Percentiles rank a stretch among this genome's conserved stretches.
phyloP scores from a whole-genome alignment of 2,329 filamentous ascomycete species.

The Dryadomyces quercus-mongolicae region DNA sequence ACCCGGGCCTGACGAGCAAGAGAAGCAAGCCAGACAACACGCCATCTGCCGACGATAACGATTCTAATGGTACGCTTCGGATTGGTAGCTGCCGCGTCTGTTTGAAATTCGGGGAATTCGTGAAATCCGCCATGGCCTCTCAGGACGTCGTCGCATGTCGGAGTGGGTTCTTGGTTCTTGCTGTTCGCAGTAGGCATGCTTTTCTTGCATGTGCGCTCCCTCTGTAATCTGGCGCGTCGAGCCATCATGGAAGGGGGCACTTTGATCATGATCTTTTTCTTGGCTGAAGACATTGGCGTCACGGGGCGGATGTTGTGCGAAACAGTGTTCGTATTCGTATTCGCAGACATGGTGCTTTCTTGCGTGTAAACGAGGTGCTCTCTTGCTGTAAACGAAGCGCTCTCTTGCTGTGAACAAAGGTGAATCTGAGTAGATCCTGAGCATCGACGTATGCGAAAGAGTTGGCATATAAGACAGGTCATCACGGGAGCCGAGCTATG shows the following conservation, averaged over 20 bases:
- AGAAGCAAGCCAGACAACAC: not conserved
- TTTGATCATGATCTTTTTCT: not conserved
- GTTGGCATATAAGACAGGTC: too few species aligned
- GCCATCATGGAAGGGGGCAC: not conserved
- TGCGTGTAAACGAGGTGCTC: too few species aligned
- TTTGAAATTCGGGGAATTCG: not conserved
- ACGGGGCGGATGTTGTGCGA: too few species aligned
- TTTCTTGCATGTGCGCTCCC: not conserved
- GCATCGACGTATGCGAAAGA: too few species aligned
- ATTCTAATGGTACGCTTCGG: not conserved
- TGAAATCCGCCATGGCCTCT: too few species aligned
- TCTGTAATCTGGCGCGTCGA: not conserved
- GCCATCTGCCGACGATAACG: constrained; percentile 1
- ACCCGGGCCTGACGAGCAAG: not conserved
- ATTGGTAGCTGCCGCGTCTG: not conserved
- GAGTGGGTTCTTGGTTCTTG: too few species aligned
- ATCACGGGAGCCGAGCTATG: too few species aligned
- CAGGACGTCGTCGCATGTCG: too few species aligned
- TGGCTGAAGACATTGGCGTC: not conserved
- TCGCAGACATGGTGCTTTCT: not conserved
- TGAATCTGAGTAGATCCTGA: too few species aligned
- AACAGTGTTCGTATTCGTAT: too few species aligned
- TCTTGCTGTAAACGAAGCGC: too few species aligned
- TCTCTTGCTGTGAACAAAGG: too few species aligned
- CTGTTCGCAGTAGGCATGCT: not conserved